Conservation (phyloP, 2,329 filamentous ascomycete species). For the Pseudogymnoascus sp. region DNA sequence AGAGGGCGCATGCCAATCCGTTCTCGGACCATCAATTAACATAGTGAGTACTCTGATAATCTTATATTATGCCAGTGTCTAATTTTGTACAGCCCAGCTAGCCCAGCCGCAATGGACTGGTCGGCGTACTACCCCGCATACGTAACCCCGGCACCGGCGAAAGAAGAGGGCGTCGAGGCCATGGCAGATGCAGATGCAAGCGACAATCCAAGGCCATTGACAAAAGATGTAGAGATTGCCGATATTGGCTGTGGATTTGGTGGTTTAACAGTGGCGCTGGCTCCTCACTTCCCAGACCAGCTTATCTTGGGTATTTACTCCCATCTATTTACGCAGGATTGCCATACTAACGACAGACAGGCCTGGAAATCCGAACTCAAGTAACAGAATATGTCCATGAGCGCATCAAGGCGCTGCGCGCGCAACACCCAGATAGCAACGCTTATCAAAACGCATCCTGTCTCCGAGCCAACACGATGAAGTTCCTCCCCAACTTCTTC, state of each 20-base stretch:
- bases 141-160: slow-evolving; percentile 36
- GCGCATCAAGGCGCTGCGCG: slow-evolving; percentile 72
- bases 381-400: slow-evolving; percentile 88
- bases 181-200: slow-evolving; percentile 16
- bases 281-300: slow-evolving; percentile 70
- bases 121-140: slow-evolving; percentile 72
- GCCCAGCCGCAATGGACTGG: slow-evolving; percentile 87
- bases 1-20: slow-evolving; percentile 93
- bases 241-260: slow-evolving; percentile 98
- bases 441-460: slow-evolving; percentile 82
- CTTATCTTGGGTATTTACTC: slow-evolving; percentile 64
- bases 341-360: slow-evolving; percentile 34
- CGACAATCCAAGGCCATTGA: slow-evolving; percentile 33
- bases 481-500: slow-evolving; percentile 99
- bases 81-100: slow-evolving; percentile 54
- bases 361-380: slow-evolving; percentile 85
- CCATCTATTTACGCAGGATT: not conserved
- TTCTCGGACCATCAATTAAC: slow-evolving; percentile 87
- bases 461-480: slow-evolving; percentile 93
- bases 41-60: slow-evolving; percentile 55
- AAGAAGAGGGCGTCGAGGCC: slow-evolving; percentile 25
- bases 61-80: slow-evolving; percentile 8
- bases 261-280: slow-evolving; percentile 77
- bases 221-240: slow-evolving; percentile 75
- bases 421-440: slow-evolving; percentile 45